A percentile compares a stretch with the other conserved stretches of the same genome.
Conservation (phyloP, 495 filamentous ascomycete genomes). For the Aspergillus indologenus region DNA sequence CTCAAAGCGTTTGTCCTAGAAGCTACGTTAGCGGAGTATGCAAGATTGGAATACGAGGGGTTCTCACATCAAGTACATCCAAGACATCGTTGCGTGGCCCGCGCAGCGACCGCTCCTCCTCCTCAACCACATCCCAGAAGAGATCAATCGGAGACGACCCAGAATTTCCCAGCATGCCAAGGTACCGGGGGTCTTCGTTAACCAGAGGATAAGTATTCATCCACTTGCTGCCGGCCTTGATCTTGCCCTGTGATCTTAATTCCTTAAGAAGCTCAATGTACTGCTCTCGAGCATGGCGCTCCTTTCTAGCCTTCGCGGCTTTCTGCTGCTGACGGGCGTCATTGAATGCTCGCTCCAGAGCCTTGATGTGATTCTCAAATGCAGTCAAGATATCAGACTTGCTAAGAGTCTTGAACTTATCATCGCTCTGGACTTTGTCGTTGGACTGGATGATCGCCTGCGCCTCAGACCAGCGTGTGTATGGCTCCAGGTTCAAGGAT, state of each 20-base stretch:
- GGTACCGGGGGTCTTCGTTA: constrained; percentile 78
- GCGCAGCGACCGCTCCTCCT: constrained; percentile 82
- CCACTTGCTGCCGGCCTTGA: constrained; percentile 92
- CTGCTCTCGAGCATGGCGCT: constrained; percentile 78
- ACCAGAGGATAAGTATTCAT: constrained; percentile 74
- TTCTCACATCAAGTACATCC: constrained; percentile 84
- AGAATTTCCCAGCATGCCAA: constrained; percentile 76
- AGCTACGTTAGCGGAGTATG: constrained; percentile 21
- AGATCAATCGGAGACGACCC: constrained; percentile 92
- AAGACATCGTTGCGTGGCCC: constrained; percentile 78
- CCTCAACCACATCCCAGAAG: constrained; percentile 95
- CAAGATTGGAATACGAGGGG: too few relatives aligned
- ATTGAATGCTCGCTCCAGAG: constrained; percentile 84
- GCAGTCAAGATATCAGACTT: constrained; percentile 88
- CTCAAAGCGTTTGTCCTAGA: constrained; percentile 84
- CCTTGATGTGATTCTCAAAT: constrained; percentile 93
- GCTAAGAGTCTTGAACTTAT: constrained; percentile 83
- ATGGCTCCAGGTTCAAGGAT: constrained; percentile 83
- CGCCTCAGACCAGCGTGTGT: constrained; percentile 92
- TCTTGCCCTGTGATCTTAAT: constrained; percentile 70
- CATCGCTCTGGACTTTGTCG: constrained; percentile 75
- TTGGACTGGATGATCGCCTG: constrained; percentile 76
- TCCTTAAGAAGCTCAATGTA: constrained; percentile 73
- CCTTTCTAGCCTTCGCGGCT: constrained; percentile 70
- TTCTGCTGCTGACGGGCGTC: constrained; percentile 85